These are phyloP conservation scores for Trichoderma oligosporum DNA, from an alignment of 2,329 filamentous ascomycete species.

Conservation along the genomic window DNA sequence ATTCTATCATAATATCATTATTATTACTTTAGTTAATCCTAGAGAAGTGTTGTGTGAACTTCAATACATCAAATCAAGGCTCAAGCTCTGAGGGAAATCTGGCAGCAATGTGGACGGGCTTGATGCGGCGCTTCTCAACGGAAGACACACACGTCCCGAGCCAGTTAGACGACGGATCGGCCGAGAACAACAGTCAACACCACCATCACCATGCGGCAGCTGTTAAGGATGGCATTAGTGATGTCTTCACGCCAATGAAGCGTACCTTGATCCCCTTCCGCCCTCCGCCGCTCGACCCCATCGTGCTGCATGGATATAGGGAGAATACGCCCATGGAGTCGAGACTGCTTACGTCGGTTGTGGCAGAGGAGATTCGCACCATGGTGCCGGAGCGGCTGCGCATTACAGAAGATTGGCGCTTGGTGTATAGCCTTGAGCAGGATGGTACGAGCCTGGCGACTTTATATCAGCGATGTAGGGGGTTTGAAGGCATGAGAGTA, in stretches of 20 bases:
- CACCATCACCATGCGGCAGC: slow-evolving; percentile 16
- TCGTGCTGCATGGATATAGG: slow-evolving; percentile 65
- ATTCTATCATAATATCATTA: neutral
- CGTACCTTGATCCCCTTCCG: slow-evolving; percentile 75
- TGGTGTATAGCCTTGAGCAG: slow-evolving; percentile 87
- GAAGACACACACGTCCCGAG: slow-evolving; percentile 37
- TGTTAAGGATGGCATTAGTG: slow-evolving; percentile 48
- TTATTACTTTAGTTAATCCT: no score
- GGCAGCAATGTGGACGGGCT: slow-evolving; percentile 50
- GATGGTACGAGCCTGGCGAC: slow-evolving; percentile 85
- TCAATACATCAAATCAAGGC: neutral
- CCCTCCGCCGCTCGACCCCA: slow-evolving; percentile 80
- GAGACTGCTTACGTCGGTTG: slow-evolving; percentile 63
- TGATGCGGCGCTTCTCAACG: slow-evolving; percentile 64
- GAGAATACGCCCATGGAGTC: slow-evolving; percentile 56
- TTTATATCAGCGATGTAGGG: slow-evolving; percentile 74
- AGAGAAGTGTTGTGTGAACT: no score
- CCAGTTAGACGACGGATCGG: slow-evolving; percentile 28
- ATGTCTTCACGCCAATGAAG: slow-evolving; percentile 49
- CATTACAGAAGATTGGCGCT: slow-evolving; percentile 78
- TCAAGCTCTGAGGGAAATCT: neutral
- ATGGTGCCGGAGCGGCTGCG: slow-evolving; percentile 83
- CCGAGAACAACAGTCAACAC: slow-evolving; percentile 19
- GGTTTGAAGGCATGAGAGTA: slow-evolving; percentile 64
- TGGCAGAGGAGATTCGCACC: slow-evolving; percentile 90